Conservation (phyloP, 2,329 filamentous ascomycete genomes). For the Aspergillus sp. region DNA sequence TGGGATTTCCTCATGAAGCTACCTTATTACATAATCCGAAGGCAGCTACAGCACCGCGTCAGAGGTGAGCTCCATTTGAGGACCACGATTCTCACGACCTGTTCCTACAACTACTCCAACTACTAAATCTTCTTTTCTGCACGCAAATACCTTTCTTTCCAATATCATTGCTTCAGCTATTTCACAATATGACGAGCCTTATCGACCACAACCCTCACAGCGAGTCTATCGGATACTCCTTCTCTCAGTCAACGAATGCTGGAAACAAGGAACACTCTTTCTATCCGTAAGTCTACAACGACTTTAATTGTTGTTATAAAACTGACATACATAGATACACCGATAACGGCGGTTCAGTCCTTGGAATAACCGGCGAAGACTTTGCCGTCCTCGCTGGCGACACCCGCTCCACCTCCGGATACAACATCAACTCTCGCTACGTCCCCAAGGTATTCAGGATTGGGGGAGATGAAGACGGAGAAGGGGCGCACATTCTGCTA, state of each 20-base stretch:
- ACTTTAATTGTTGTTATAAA: not conserved
- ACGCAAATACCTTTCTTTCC: not conserved
- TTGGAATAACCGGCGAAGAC: constrained; percentile 90
- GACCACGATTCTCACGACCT: constrained; percentile 5
- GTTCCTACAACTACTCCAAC: not conserved
- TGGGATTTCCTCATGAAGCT: constrained; percentile 18
- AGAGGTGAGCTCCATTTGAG: constrained; percentile 25
- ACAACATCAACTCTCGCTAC: constrained; percentile 98
- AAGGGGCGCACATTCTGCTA: constrained; percentile 83
- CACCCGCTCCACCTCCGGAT: constrained; percentile 92
- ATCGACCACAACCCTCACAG: constrained; percentile 54
- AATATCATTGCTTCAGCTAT: not conserved
- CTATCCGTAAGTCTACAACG: constrained; percentile 72
- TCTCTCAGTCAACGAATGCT: constrained; percentile 56
- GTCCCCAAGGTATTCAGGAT: constrained; percentile 97
- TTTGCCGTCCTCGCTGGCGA: constrained; percentile 98
- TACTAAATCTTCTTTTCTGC: not conserved
- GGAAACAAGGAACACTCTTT: constrained; percentile 72
- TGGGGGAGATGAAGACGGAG: constrained; percentile 84
- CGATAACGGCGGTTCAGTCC: constrained; percentile 95
- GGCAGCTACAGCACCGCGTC: constrained; percentile 46
- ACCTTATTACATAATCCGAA: constrained; percentile 40
- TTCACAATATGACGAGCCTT: constrained; percentile 57
- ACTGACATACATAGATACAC: constrained; percentile 66
- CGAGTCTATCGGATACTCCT: constrained; percentile 64